phyloP scores from a whole-genome alignment of 164 flowering plant genomes.

The Magnolia kwangsiensis region DNA sequence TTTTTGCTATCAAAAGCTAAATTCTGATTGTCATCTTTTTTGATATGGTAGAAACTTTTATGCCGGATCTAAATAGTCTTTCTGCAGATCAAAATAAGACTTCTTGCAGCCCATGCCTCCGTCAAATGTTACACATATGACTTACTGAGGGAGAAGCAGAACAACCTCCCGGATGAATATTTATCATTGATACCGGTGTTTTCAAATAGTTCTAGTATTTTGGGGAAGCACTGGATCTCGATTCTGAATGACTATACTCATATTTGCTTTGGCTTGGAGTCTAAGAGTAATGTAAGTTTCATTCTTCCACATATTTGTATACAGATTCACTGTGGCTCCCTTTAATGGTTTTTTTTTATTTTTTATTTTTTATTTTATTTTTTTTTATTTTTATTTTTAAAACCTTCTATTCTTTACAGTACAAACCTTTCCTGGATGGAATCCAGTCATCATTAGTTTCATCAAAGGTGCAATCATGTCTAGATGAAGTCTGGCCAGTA shows the following conservation, averaged over 20 bases:
- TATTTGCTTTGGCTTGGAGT: conserved; percentile 53
- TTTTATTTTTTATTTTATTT: too few species aligned
- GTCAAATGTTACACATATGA: conserved; percentile 83
- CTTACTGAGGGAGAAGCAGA: conserved; percentile 54
- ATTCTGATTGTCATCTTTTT: neutral
- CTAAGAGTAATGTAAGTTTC: conserved; percentile 53
- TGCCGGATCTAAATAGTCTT: neutral
- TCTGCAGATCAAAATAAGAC: conserved; percentile 75
- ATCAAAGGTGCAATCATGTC: conserved; percentile 56
- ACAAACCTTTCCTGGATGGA: conserved; percentile 85
- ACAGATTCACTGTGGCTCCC: neutral
- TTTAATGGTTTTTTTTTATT: conserved; percentile 6
- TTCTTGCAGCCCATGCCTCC: conserved; percentile 93
- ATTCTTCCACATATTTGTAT: neutral
- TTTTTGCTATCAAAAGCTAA: neutral
- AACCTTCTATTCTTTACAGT: conserved; percentile 36
- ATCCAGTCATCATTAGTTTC: conserved; percentile 70
- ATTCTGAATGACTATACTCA: conserved; percentile 63
- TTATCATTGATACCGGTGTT: conserved; percentile 66
- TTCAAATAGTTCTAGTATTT: conserved; percentile 58
- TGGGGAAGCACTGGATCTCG: conserved; percentile 80
- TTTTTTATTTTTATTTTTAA: too few species aligned
- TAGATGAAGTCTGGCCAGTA: conserved; percentile 94
- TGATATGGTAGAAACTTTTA: neutral
- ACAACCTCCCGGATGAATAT: conserved; percentile 59